Conservation (phyloP, 768 basidiomycete species). For the Tephrocybe rancida region DNA sequence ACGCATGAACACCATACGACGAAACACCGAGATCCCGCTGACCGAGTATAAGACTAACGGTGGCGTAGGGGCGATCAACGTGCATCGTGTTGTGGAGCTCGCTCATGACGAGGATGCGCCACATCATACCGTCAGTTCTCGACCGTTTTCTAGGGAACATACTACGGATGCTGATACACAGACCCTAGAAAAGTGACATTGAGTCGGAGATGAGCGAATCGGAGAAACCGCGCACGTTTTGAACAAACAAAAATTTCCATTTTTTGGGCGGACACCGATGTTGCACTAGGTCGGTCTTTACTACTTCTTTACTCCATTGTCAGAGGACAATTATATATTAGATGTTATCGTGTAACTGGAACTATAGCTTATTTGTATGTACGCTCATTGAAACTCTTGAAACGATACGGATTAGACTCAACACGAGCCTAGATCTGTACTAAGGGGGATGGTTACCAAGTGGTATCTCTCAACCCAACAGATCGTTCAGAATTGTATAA, state of each 20-base stretch:
- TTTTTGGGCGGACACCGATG: slow-evolving; percentile 3
- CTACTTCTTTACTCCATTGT: slow-evolving; percentile 2
- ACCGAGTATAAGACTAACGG: slow-evolving; percentile 19
- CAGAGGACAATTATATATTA: slow-evolving; percentile 4
- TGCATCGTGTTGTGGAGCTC: slow-evolving; percentile 23
- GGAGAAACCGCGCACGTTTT: slow-evolving; percentile 2
- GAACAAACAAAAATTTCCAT: neutral
- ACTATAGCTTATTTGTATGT: neutral
- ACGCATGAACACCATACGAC: slow-evolving; percentile 7
- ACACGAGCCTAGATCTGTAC: too few relatives aligned
- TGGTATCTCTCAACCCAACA: too few relatives aligned
- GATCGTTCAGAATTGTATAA: too few relatives aligned
- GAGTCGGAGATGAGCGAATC: neutral
- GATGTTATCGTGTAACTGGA: neutral
- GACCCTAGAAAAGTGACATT: slow-evolving; percentile 4
- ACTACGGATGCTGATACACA: neutral
- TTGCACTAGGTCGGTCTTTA: slow-evolving; percentile 1
- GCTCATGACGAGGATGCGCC: slow-evolving; percentile 15
- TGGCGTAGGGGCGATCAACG: slow-evolving; percentile 16
- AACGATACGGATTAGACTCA: too few relatives aligned
- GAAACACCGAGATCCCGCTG: slow-evolving; percentile 22
- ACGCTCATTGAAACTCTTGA: neutral
- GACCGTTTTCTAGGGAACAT: neutral
- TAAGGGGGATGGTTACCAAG: too few relatives aligned
- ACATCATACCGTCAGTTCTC: slow-evolving; percentile 9